Evolutionary conservation across 2,329 filamentous ascomycete species (phyloP).

Genomic region (Xylariomycetidae sp.): DNA sequence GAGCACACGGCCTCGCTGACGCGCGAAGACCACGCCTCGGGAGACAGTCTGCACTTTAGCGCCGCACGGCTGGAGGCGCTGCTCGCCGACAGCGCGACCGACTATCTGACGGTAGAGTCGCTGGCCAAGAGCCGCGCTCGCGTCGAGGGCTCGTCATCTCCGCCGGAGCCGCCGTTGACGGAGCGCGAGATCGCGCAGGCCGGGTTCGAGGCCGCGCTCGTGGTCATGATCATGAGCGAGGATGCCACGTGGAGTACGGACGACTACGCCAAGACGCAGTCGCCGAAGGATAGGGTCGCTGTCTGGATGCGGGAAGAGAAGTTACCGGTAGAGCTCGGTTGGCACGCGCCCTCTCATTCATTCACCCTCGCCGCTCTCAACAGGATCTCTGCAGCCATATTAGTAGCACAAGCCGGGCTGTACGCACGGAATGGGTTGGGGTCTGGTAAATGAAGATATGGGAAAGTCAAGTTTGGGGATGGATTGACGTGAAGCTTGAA

Average conservation of each 20-base stretch:
- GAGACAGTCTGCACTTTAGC: neutral
- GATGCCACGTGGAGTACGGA: neutral
- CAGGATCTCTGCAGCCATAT: too few relatives aligned
- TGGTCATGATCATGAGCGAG: neutral
- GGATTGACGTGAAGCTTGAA: too few relatives aligned
- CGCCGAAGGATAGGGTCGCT: neutral
- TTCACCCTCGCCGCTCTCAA: too few relatives aligned
- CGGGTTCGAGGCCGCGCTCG: neutral
- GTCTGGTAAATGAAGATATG: too few relatives aligned
- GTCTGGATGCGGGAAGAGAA: neutral
- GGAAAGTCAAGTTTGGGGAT: too few relatives aligned
- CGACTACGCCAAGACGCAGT: neutral
- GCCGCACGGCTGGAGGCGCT: slow-evolving; percentile 1
- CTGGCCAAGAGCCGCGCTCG: neutral
- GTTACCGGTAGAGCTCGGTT: neutral
- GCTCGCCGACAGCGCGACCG: slow-evolving; percentile 1
- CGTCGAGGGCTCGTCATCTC: slow-evolving; percentile 2
- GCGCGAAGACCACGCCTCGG: slow-evolving; percentile 1
- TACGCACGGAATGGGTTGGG: too few relatives aligned
- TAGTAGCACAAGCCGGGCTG: too few relatives aligned
- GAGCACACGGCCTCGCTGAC: slow-evolving; percentile 4
- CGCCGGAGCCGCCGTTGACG: neutral
- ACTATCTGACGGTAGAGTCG: slow-evolving; percentile 1
- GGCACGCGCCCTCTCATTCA: too few relatives aligned
- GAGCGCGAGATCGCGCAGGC: neutral